Conservation (phyloP, 257 asterid species). For the Nicotiana tabacum region DNA sequence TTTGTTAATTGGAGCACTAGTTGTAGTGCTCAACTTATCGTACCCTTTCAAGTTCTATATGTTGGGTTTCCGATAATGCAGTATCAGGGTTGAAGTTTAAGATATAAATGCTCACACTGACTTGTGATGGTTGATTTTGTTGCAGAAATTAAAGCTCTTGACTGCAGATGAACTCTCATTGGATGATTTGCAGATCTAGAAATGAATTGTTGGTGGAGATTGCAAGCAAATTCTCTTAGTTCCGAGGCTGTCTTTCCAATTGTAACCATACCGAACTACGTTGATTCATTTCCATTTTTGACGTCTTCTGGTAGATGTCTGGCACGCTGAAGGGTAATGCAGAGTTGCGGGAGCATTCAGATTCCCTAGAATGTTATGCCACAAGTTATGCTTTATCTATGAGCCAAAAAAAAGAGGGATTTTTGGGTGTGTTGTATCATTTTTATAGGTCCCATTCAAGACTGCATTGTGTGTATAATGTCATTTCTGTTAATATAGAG, state of each 20-base stretch:
- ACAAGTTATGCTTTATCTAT: neutral
- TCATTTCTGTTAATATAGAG: constrained; percentile 2
- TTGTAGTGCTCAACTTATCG: neutral
- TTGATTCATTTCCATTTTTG: constrained; percentile 14
- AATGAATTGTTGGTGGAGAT: constrained; percentile 18
- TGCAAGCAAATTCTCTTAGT: constrained; percentile 19
- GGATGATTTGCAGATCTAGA: constrained; percentile 85
- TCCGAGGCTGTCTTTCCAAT: constrained; percentile 21
- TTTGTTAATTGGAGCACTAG: neutral
- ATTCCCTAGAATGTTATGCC: neutral
- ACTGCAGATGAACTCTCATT: constrained; percentile 60
- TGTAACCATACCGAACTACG: constrained; percentile 23
- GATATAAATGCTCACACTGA: neutral
- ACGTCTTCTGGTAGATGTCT: constrained; percentile 4
- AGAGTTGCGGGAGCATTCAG: constrained; percentile 1
- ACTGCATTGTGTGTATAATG: constrained; percentile 5
- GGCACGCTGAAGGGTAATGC: neutral
- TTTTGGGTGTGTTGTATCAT: constrained; percentile 10
- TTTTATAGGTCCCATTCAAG: constrained; percentile 4
- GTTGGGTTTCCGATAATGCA: neutral
- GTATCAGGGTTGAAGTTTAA: neutral
- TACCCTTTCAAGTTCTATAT: neutral
- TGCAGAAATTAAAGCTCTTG: constrained; percentile 89
- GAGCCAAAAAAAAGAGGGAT: neutral
- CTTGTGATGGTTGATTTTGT: neutral